Evolutionary conservation across 164 flowering plant species (phyloP), one percentile per base, ranked within the genome.

Genomic region (Chimonanthus salicifolius): DNA sequence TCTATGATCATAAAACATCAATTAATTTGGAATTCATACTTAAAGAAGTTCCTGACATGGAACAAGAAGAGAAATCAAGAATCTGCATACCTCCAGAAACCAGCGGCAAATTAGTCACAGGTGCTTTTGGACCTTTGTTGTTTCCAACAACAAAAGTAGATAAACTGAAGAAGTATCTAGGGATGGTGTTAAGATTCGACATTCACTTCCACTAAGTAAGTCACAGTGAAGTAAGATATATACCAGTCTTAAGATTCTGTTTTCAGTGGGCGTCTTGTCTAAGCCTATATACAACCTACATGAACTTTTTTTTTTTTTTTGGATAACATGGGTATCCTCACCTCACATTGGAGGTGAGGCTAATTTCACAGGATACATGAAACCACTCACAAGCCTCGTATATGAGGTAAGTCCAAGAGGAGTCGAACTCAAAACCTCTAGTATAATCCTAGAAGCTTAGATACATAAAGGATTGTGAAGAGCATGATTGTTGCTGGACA

Each of bases 161-260:
- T 72, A 69, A 86, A 86, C 72, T 86, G 89, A 44, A 77, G 62
- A 50, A 86, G 62, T 80, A 86, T 86, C 89, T 86, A 62, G 1
- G 62, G 16, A 9, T 71, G 15, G 50, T 66, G 80, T 75, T 80
- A 82, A 84, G 82, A 79, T 58, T 58, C 74, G 71, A 44, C 77
- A 70, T 60, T 70, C 80, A 11, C 69, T 75, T 0, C 48, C 58
- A 68, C 33, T 33, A 78, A 33, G n/a, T 49, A 64, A 44, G 8
- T 64, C 21, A 1, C 46, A 20, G 21, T 7, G 10, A 16, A 5
- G 18, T 62, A 62, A 58, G 11, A 2, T 45, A 60, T 71, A 18
- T 51, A n/a, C 44, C 9, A n/a, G 13, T 1, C 8, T 68, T 18
- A 6, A n/a, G 16, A 4, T 11, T 11, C 48, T 5, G 44, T 15